These are phyloP conservation scores for Zopfia rhizophila DNA, from an alignment of 2,329 filamentous ascomycete genomes.

Conservation along the genomic window DNA sequence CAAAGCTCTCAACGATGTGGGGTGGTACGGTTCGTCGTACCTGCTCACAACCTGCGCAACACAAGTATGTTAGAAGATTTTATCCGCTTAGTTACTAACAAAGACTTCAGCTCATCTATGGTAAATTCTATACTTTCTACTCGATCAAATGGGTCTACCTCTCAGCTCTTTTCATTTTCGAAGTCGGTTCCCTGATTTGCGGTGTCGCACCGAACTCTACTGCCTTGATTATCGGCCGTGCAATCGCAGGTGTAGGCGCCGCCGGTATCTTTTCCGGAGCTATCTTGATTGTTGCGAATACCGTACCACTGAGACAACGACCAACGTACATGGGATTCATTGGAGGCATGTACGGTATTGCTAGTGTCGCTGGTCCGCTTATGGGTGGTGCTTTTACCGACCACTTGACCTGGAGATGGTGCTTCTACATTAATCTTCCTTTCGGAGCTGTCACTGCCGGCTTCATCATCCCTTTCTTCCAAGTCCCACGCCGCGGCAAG, in stretches of 20 bases:
- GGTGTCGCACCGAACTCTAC: slow-evolving; percentile 61
- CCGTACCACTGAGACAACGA: slow-evolving; percentile 57
- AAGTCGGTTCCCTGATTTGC: slow-evolving; percentile 63
- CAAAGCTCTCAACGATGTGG: slow-evolving; percentile 57
- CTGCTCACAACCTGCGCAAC: slow-evolving; percentile 55
- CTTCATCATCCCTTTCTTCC: slow-evolving; percentile 54
- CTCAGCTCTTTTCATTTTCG: slow-evolving; percentile 59
- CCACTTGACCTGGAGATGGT: slow-evolving; percentile 60
- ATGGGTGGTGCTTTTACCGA: slow-evolving; percentile 60
- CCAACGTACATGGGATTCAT: slow-evolving; percentile 62
- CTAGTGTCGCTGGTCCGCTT: slow-evolving; percentile 60
- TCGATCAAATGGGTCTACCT: slow-evolving; percentile 60
- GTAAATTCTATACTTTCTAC: slow-evolving; percentile 60
- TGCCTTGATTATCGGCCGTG: slow-evolving; percentile 63
- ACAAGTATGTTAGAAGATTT: too few relatives aligned
- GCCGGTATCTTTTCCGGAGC: slow-evolving; percentile 63
- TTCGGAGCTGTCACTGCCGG: slow-evolving; percentile 58
- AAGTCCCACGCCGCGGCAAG: slow-evolving; percentile 42
- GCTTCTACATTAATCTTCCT: slow-evolving; percentile 62
- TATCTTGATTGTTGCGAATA: slow-evolving; percentile 58
- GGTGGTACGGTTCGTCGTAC: slow-evolving; percentile 58
- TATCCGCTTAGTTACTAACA: slow-evolving; percentile 44
- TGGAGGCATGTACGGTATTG: slow-evolving; percentile 62
- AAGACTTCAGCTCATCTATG: slow-evolving; percentile 50
- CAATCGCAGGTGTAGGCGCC: slow-evolving; percentile 61